phyloP scores from a whole-genome alignment of 371 early-diverging fungal species.

The Circinella umbellata region DNA sequence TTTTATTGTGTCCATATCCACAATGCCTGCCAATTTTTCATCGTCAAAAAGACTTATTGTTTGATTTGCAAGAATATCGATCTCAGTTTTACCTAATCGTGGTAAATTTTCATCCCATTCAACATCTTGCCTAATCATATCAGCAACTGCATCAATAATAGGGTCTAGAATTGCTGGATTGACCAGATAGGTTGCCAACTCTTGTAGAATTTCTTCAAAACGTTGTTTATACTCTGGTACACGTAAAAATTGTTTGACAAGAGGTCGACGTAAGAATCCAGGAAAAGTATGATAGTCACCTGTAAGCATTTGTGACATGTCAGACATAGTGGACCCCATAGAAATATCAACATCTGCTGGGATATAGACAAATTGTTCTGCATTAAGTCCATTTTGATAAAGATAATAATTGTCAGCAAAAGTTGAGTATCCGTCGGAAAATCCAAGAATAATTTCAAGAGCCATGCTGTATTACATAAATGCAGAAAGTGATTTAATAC shows the following conservation, averaged over 20 bases:
- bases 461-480: constrained; percentile 25
- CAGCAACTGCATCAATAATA: constrained; percentile 27
- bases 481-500: too few relatives aligned
- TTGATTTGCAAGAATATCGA: constrained; percentile 5
- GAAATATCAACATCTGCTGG: constrained; percentile 40
- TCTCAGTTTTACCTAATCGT: constrained; percentile 11
- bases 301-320: constrained; percentile 13
- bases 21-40: background rate
- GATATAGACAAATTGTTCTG: constrained; percentile 27
- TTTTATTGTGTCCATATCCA: background rate
- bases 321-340: constrained; percentile 19
- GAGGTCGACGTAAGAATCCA: constrained; percentile 11
- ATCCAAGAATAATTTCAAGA: constrained; percentile 40
- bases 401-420: constrained; percentile 43
- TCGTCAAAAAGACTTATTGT: background rate
- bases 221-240: constrained; percentile 32
- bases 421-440: constrained; percentile 38
- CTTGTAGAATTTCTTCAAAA: constrained; percentile 30
- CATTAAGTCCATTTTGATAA: constrained; percentile 17
- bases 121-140: constrained; percentile 42
- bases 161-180: constrained; percentile 25
- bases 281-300: constrained; percentile 39
- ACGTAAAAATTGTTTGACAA: constrained; percentile 18
- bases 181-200: constrained; percentile 17
- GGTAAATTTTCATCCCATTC: constrained; percentile 39